Percentiles rank a stretch among this genome's conserved stretches.
These are phyloP conservation scores for Suhomyces bribrorum DNA, from an alignment of 1,139 yeast species.

Conservation along the genomic window DNA sequence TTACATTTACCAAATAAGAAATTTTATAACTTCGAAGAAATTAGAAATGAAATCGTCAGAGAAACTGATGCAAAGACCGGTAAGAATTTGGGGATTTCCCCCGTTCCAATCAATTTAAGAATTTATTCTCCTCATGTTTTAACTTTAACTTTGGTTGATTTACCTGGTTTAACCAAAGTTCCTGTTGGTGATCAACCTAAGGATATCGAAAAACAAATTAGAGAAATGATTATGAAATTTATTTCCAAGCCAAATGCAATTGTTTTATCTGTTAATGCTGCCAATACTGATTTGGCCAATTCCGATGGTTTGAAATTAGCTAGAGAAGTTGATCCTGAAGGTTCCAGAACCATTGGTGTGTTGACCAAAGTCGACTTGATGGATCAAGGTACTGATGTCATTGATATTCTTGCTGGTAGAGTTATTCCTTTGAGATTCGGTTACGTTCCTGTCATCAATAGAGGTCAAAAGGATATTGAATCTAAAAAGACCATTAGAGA, in stretches of 20 bases:
- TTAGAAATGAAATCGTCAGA: conserved; percentile 84
- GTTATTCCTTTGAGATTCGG: conserved; percentile 95
- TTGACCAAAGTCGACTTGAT: conserved; percentile 94
- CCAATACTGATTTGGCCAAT: conserved; percentile 96
- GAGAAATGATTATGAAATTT: conserved; percentile 91
- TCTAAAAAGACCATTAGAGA: conserved; percentile 81
- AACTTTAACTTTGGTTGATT: conserved; percentile 92
- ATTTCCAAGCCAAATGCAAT: conserved; percentile 96
- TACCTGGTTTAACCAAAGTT: conserved; percentile 97
- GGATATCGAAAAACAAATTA: conserved; percentile 92
- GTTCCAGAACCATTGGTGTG: conserved; percentile 94
- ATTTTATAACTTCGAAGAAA: conserved; percentile 86
- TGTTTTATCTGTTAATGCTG: conserved; percentile 92
- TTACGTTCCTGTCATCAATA: conserved; percentile 94
- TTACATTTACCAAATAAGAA: conserved; percentile 89
- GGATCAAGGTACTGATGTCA: conserved; percentile 99
- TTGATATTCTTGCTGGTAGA: conserved; percentile 93
- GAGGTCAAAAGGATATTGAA: conserved; percentile 97
- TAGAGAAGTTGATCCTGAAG: conserved; percentile 97
- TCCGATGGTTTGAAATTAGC: conserved; percentile 96
- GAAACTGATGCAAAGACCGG: conserved; percentile 97
- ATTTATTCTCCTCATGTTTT: conserved; percentile 95
- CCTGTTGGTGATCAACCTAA: conserved; percentile 99
- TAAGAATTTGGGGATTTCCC: conserved; percentile 85
- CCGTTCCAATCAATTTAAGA: conserved; percentile 89